These are phyloP conservation scores for Chlamydomonas reinhardtii DNA, from an alignment of 163 green algal species.

Conservation along the genomic window DNA sequence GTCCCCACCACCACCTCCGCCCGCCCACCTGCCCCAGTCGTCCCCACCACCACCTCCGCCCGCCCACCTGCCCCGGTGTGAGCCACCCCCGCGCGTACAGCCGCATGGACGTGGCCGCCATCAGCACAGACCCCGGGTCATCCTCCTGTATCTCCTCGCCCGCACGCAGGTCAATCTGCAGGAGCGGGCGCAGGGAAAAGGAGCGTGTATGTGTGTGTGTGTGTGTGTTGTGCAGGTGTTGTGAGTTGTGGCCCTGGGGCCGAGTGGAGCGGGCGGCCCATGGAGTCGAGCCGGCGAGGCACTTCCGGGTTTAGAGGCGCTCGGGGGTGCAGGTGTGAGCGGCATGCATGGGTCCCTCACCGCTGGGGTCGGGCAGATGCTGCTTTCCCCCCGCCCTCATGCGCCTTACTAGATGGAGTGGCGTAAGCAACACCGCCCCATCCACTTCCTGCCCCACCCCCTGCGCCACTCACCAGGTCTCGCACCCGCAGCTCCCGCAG, in stretches of 20 bases:
- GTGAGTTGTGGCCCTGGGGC: too few species aligned
- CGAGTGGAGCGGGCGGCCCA: too few species aligned
- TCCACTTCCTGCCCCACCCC: neutral
- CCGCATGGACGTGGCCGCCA: neutral
- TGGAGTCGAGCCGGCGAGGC: too few species aligned
- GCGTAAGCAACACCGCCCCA: too few species aligned
- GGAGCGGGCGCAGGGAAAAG: too few species aligned
- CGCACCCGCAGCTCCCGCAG: constrained; percentile 25
- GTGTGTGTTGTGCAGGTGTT: too few species aligned
- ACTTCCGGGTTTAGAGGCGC: too few species aligned
- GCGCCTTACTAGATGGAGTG: too few species aligned
- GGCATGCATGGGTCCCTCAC: too few species aligned
- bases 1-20: neutral
- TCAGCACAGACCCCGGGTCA: constrained; percentile 29
- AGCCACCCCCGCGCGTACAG: constrained; percentile 20
- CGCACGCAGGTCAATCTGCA: constrained; percentile 48
- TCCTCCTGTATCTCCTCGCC: constrained; percentile 47
- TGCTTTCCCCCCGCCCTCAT: too few species aligned
- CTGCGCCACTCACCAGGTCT: constrained; percentile 37
- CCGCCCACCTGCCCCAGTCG: neutral
- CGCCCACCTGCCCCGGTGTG: constrained; percentile 10
- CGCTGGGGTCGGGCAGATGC: too few species aligned
- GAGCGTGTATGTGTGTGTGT: neutral
- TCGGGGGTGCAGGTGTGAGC: too few species aligned
- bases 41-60: neutral